Base-by-base conservation (phyloP, 2,329 filamentous ascomycete genomes). In the Sarocladiaceae sp. region DNA sequence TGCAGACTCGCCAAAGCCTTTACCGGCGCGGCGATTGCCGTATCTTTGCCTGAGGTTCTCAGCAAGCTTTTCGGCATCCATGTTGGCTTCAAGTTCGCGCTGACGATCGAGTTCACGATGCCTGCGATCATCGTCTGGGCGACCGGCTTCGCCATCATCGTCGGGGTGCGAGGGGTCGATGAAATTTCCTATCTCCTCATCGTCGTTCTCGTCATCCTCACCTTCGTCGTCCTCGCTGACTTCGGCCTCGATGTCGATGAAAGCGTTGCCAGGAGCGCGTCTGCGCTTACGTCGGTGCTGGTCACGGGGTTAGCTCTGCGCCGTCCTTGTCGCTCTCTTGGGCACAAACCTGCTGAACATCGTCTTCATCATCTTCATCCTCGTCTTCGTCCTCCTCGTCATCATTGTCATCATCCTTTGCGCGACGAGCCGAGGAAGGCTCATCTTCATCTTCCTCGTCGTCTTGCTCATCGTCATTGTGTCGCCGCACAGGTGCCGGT, bases 221-320 rank as follows among this genome's bases (percentile, higher is more conserved):
- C 82, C 86, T 59, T 90, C 88, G 61, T 96, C 91, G 61, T 96
- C 91, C 57, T 96, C 94, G 64, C 97, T 94, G 60, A 99, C 94
- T 72, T 97, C 94, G 67, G 94, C 94, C 77, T 99, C 94, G 64
- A 93, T 90, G 83, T 99, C 94, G 72, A 99, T 85, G 82, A 97
- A 97, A 63, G 87, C 86, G 61, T 90, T 89, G 57, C 90, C 83
- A 58, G 81, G 80, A 58, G 88, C 84, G 66, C 83, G 83, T 67
- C 85, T 86, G 53, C 92, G 88, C 71, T 97, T 97, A 61, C 87
- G 82, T 53, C 89, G 88, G 64, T 90, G 80, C 74, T 80, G 83
- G 53, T 36, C 29, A 54, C 8, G 46, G 39, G 53, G 56, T 60
- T 53, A 61, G 59, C 50, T 20, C 12, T 26, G 28, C 18, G 25